Conservation (phyloP, 148 eudicot species). For the Tetragonia tetragonoides region DNA sequence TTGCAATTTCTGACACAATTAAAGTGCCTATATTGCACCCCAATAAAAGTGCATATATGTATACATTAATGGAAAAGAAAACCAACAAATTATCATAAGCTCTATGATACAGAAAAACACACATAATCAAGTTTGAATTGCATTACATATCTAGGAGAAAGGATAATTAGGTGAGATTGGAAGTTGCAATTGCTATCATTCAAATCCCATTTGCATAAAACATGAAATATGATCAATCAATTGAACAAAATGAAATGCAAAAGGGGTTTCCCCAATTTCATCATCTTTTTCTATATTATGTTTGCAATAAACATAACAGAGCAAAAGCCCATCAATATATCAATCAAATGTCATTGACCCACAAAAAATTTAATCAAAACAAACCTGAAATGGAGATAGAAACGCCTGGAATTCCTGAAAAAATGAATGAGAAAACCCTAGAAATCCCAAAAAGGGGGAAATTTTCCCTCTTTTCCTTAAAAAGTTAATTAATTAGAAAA, state of each 20-base stretch:
- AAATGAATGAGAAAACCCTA: constrained; percentile 14
- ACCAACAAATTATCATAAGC: background rate
- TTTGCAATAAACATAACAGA: constrained; percentile 2
- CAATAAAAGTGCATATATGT: background rate
- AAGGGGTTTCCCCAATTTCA: constrained; percentile 19
- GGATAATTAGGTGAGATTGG: background rate
- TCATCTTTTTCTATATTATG: constrained; percentile 1
- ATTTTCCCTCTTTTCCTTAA: background rate
- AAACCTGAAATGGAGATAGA: constrained; percentile 24
- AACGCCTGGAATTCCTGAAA: background rate
- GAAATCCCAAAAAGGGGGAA: background rate
- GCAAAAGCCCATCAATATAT: constrained; percentile 14
- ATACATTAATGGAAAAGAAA: background rate
- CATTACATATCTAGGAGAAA: background rate
- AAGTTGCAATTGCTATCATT: background rate
- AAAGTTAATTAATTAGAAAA: background rate
- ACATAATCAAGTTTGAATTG: background rate
- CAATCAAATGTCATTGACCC: constrained; percentile 10
- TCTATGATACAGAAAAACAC: background rate
- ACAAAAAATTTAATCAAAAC: constrained; percentile 16
- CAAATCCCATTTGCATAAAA: background rate
- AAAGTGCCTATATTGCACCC: background rate
- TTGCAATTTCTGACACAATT: background rate
- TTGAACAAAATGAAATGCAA: background rate
- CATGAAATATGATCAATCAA: background rate